phyloP scores from a whole-genome alignment of 2,329 filamentous ascomycete genomes.

The Fusarium sulawesiense region DNA sequence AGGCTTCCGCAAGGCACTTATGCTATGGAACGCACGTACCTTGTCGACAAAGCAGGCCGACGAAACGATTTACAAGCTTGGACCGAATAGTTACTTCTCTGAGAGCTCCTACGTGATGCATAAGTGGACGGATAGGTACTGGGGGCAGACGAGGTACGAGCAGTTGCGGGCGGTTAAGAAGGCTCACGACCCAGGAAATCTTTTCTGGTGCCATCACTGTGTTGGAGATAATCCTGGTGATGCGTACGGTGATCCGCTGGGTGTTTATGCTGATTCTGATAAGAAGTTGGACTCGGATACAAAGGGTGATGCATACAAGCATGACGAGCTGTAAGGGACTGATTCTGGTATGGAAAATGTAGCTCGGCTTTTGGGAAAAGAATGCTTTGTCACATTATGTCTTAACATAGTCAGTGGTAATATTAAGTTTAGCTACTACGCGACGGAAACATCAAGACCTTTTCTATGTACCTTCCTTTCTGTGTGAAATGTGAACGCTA shows the following conservation, averaged over 20 bases:
- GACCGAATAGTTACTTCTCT: neutral
- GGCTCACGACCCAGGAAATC: neutral
- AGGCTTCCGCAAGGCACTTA: constrained; percentile 1
- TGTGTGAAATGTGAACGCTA: too few species aligned
- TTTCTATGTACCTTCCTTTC: too few species aligned
- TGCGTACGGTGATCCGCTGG: neutral
- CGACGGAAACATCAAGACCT: too few species aligned
- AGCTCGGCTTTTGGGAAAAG: too few species aligned
- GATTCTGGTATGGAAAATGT: too few species aligned
- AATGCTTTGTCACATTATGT: too few species aligned
- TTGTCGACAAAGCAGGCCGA: neutral
- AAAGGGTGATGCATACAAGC: neutral
- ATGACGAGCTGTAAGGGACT: neutral
- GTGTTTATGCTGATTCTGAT: neutral
- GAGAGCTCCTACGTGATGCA: constrained; percentile 18
- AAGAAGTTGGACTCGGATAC: neutral
- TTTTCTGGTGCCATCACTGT: constrained; percentile 16
- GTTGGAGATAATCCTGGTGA: constrained; percentile 3
- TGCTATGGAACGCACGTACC: constrained; percentile 7
- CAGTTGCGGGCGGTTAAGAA: constrained; percentile 6
- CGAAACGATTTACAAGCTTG: constrained; percentile 10
- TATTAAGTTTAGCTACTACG: too few species aligned
- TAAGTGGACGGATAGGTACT: constrained; percentile 9
- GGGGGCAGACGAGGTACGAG: neutral
- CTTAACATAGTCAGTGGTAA: too few species aligned